Evolutionary conservation across 2,329 filamentous ascomycete genomes (phyloP).

Genomic region (Bimuria novae-zelandiae): DNA sequence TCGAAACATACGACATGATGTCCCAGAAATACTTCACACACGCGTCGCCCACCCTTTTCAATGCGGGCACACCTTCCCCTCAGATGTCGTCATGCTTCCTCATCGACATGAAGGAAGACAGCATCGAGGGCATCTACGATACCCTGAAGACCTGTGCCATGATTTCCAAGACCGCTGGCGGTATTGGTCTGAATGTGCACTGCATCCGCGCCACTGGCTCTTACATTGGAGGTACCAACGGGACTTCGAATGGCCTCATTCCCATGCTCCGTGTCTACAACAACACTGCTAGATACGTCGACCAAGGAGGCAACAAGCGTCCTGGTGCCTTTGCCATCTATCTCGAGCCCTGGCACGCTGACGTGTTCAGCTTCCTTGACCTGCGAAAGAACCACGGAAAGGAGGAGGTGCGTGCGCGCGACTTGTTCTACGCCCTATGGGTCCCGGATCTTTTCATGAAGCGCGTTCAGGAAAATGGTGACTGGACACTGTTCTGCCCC

Average conservation of each 20-base stretch:
- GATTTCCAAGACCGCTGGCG: conserved; percentile 99
- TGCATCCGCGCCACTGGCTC: conserved; percentile 96
- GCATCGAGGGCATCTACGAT: conserved; percentile 98
- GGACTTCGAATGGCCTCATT: conserved; percentile 94
- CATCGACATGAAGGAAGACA: conserved; percentile 99
- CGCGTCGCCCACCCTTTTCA: conserved; percentile 96
- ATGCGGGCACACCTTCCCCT: conserved; percentile 90
- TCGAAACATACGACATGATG: conserved; percentile 99
- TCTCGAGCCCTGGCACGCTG: conserved; percentile 97
- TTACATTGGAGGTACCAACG: conserved; percentile 97
- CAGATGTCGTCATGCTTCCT: conserved; percentile 98
- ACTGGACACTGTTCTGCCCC: conserved; percentile 98
- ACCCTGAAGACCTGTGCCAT: conserved; percentile 98
- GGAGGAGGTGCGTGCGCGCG: conserved; percentile 94
- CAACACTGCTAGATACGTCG: conserved; percentile 98
- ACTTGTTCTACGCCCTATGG: conserved; percentile 97
- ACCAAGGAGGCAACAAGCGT: conserved; percentile 99
- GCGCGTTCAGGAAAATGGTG: conserved; percentile 93
- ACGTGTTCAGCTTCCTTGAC: conserved; percentile 96
- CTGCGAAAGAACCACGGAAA: conserved; percentile 99
- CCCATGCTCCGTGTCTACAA: conserved; percentile 99
- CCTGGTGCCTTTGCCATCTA: conserved; percentile 99
- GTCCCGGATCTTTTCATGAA: conserved; percentile 99
- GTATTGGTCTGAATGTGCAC: conserved; percentile 95
- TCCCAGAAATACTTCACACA: conserved; percentile 99